phyloP scores from a whole-genome alignment of 2,329 filamentous ascomycete genomes.

The Pyrenophora teres region DNA sequence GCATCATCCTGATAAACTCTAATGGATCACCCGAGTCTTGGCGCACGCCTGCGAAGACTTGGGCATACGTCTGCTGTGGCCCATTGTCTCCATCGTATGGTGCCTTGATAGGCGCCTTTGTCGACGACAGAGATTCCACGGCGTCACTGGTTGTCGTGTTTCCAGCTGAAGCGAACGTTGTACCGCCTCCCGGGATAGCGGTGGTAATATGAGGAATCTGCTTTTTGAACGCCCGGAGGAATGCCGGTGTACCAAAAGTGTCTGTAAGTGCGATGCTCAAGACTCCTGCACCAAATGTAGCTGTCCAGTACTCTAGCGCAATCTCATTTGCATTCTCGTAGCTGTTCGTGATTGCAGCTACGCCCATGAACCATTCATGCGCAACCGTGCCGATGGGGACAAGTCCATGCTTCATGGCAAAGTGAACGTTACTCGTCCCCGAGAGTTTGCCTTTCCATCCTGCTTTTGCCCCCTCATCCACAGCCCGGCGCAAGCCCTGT shows the following conservation, averaged over 20 bases:
- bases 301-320: constrained; percentile 85
- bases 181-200: constrained; percentile 47
- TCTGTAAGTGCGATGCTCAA: constrained; percentile 91
- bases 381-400: constrained; percentile 86
- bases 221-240: constrained; percentile 81
- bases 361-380: constrained; percentile 99
- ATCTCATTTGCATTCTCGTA: constrained; percentile 84
- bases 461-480: constrained; percentile 68
- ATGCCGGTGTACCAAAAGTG: constrained; percentile 91
- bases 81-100: constrained; percentile 49
- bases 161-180: constrained; percentile 48
- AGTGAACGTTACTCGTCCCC: constrained; percentile 94
- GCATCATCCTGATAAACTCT: constrained; percentile 77
- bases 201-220: constrained; percentile 58
- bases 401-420: constrained; percentile 90
- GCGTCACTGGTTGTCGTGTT: constrained; percentile 48
- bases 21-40: constrained; percentile 89
- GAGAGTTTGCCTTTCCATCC: constrained; percentile 74
- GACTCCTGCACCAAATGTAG: constrained; percentile 83
- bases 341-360: constrained; percentile 85
- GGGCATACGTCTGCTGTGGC: constrained; percentile 69
- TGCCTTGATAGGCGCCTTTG: constrained; percentile 52
- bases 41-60: constrained; percentile 80
- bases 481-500: constrained; percentile 79
- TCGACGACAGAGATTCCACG: constrained; percentile 46